These are phyloP conservation scores for Lachancea cidri DNA, from an alignment of 805 yeast species.

Conservation along the genomic window DNA sequence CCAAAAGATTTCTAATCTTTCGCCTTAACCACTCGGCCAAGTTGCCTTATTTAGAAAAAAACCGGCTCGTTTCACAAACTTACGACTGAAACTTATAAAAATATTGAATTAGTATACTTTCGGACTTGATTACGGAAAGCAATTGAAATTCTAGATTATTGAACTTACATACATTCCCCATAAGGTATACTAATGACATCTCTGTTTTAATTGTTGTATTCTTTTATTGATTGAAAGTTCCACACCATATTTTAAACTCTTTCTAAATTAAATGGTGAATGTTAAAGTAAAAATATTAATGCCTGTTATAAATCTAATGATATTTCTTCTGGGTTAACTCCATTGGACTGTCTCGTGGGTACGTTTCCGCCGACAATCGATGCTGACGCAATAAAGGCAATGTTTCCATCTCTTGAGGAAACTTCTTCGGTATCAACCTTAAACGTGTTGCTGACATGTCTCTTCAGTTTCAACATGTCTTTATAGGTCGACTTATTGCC, in stretches of 20 bases:
- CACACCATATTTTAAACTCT: too few species aligned
- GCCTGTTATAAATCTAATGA: constrained; percentile 47
- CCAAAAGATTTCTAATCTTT: constrained; percentile 52
- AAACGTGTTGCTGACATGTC: constrained; percentile 34
- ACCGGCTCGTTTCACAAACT: too few species aligned
- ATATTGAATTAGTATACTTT: too few species aligned
- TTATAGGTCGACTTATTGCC: constrained; percentile 73
- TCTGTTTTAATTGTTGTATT: too few species aligned
- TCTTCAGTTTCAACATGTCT: constrained; percentile 61
- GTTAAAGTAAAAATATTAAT: too few species aligned
- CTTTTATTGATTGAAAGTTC: too few species aligned
- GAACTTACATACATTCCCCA: too few species aligned
- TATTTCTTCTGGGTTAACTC: constrained; percentile 53
- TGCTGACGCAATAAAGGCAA: constrained; percentile 47
- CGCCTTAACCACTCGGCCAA: constrained; percentile 63
- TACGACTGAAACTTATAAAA: too few species aligned
- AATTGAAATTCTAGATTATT: too few species aligned
- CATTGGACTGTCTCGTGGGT: constrained; percentile 23
- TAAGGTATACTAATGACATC: too few species aligned
- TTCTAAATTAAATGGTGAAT: too few species aligned
- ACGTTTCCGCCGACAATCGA: constrained; percentile 31
- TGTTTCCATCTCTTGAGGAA: constrained; percentile 22
- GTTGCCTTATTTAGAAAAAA: constrained; percentile 33
- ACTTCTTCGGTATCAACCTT: constrained; percentile 25
- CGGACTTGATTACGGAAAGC: too few species aligned